phyloP scores from a whole-genome alignment of 2,329 filamentous ascomycete species.

The Calonectria hongkongensis region DNA sequence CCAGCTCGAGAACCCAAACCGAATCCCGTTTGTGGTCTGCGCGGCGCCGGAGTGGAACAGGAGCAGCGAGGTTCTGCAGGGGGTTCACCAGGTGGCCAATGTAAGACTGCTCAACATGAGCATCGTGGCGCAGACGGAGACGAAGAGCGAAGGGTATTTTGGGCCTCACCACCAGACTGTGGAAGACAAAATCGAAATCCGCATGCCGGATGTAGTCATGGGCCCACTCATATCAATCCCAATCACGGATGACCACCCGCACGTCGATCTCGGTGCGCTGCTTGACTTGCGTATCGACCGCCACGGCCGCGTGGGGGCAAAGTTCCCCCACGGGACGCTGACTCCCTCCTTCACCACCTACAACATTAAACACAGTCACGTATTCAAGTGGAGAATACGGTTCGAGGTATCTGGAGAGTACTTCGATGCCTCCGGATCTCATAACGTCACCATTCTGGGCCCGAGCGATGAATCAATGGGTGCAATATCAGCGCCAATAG shows the following conservation, averaged over 20 bases:
- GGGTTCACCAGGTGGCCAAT: slow-evolving; percentile 38
- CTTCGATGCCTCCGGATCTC: background rate
- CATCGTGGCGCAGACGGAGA: slow-evolving; percentile 31
- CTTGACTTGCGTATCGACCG: slow-evolving; percentile 30
- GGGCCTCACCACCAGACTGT: slow-evolving; percentile 1
- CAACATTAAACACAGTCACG: slow-evolving; percentile 53
- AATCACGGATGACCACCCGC: background rate
- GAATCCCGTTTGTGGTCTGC: slow-evolving; percentile 49
- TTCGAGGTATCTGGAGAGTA: slow-evolving; percentile 1
- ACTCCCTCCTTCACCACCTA: slow-evolving; percentile 51
- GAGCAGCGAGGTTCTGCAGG: slow-evolving; percentile 43
- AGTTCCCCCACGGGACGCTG: background rate
- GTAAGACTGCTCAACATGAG: slow-evolving; percentile 39
- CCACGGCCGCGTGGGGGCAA: background rate
- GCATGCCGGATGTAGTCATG: background rate
- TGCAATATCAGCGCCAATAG: background rate
- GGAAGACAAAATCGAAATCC: slow-evolving; percentile 27
- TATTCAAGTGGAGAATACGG: slow-evolving; percentile 44
- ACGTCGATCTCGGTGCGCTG: slow-evolving; percentile 37
- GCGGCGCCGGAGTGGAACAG: slow-evolving; percentile 38
- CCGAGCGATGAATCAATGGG: slow-evolving; percentile 27
- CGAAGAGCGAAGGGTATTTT: slow-evolving; percentile 35
- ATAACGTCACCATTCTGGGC: slow-evolving; percentile 11
- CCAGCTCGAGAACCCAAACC: slow-evolving; percentile 54
- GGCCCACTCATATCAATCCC: slow-evolving; percentile 30